Evolutionary conservation across 495 filamentous ascomycete species (phyloP), one percentile per base, ranked within the genome.

Genomic region (Aspergillus bridgeri): DNA sequence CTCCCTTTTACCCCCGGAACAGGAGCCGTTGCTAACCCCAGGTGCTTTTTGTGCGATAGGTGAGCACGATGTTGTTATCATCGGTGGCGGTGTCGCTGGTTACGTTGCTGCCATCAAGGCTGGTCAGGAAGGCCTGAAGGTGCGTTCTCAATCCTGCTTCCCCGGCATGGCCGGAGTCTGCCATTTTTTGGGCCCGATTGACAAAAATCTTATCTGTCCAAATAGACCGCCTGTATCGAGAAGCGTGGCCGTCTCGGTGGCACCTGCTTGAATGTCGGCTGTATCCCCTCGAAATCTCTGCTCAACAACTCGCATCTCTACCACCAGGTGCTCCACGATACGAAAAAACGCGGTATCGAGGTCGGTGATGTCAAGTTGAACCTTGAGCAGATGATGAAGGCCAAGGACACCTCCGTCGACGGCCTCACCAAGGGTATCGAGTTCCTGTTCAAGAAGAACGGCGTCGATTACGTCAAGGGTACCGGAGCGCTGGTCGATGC

Each of bases 51-150:
- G 58, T 33, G 49, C 53, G 57, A 71, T 69, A 95, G 91, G 90
- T 67, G 88, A 93, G 70, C 89, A 92, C 69, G 92, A 96, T 73
- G 79, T 96, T 42, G 88, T 97, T 65, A 91, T 97, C 76, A 92
- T 96, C 67, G 94, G 94, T 69, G 94, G 94, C 72, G 94, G 94
- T 80, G 95, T 97, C 64, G 94, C 92, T 65, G 94, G 94, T 73
- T 98, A 98, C 82, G 95, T 98, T 67, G 92, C 94, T 59, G 94
- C 94, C 60, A 98, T 98, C 83, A 98, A 97, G 80, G 94, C 95
- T 65, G 94, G 92, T 51, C 94, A 98, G 73, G 91, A 94, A 73
- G 95, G 94, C 66, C 79, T 98, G 71, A 98, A 98, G 87, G 93
- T 95, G 75, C 61, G 79, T 56, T 48, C 42, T 22, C 25, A 21